These are phyloP conservation scores for Fusarium sacchari DNA, from an alignment of 2,329 filamentous ascomycete genomes.

Conservation along the genomic window DNA sequence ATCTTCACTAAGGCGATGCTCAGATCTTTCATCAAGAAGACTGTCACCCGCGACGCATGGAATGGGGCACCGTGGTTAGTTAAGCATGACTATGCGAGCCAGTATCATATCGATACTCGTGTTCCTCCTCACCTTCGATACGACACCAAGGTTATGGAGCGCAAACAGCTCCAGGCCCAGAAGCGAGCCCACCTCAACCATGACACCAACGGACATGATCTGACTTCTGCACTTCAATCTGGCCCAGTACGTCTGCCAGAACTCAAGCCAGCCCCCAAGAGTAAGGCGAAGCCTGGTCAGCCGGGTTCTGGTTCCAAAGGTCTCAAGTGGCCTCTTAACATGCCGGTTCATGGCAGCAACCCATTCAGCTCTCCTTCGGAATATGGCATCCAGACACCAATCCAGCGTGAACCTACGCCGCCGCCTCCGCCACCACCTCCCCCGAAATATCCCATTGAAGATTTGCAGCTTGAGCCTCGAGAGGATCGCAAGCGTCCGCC, in stretches of 20 bases:
- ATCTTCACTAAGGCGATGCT: constrained; percentile 95
- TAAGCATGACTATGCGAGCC: constrained; percentile 82
- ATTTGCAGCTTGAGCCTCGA: constrained; percentile 81
- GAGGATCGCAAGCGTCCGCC: constrained; percentile 75
- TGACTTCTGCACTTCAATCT: constrained; percentile 47
- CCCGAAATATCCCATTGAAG: constrained; percentile 95
- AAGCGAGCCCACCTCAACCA: constrained; percentile 64
- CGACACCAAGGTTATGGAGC: constrained; percentile 80
- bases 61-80: constrained; percentile 97
- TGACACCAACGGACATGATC: constrained; percentile 55
- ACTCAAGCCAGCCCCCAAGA: constrained; percentile 78
- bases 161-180: constrained; percentile 76
- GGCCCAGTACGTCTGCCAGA: constrained; percentile 72
- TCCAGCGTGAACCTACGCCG: constrained; percentile 54
- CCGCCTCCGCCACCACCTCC: constrained; percentile 75
- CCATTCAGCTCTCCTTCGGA: constrained; percentile 59
- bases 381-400: constrained; percentile 50
- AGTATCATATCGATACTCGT: constrained; percentile 87
- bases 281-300: constrained; percentile 65
- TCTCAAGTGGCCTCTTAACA: constrained; percentile 50
- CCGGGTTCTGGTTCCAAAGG: constrained; percentile 54
- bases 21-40: constrained; percentile 93
- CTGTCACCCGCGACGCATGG: constrained; percentile 91
- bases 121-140: constrained; percentile 85
- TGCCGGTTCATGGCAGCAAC: constrained; percentile 52